Conservation (phyloP, 345 rosid genomes). For the Citrus australasica region DNA sequence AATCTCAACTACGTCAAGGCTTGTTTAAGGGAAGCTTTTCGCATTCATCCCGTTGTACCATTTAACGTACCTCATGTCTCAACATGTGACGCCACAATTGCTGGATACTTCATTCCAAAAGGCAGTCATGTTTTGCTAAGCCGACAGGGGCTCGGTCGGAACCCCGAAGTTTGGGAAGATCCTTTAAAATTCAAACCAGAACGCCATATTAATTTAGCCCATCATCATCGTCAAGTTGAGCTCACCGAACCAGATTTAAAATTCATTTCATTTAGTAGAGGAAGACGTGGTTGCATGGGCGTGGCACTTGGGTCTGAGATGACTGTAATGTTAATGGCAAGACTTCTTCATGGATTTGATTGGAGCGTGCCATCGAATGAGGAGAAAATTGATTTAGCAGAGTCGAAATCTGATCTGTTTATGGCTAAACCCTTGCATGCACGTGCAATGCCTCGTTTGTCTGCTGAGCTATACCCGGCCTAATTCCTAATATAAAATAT, state of each 20-base stretch:
- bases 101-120: constrained; percentile 49
- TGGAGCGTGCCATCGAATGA: neutral
- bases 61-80: constrained; percentile 52
- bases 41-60: constrained; percentile 48
- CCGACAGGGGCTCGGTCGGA: constrained; percentile 42
- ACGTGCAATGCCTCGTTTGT: too few relatives aligned
- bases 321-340: constrained; percentile 11
- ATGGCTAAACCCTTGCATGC: too few relatives aligned
- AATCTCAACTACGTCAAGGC: too few relatives aligned
- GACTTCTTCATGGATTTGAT: too few relatives aligned
- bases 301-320: constrained; percentile 38
- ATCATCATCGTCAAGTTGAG: constrained; percentile 11
- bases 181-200: constrained; percentile 45
- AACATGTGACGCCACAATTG: constrained; percentile 18
- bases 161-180: constrained; percentile 44
- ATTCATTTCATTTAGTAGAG: constrained; percentile 24
- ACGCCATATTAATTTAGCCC: constrained; percentile 28
- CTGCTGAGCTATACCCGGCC: too few relatives aligned
- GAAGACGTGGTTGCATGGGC: too few relatives aligned
- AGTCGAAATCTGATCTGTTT: too few relatives aligned
- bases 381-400: too few relatives aligned
- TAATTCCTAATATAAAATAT: too few relatives aligned
- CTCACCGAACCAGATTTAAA: constrained; percentile 32
- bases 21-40: constrained; percentile 12
- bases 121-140: constrained; percentile 45